Percentiles rank a stretch among this genome's conserved stretches.
Evolutionary conservation across 352 stramenopile genomes (phyloP).

Genomic region (Phytophthora agathidicida): DNA sequence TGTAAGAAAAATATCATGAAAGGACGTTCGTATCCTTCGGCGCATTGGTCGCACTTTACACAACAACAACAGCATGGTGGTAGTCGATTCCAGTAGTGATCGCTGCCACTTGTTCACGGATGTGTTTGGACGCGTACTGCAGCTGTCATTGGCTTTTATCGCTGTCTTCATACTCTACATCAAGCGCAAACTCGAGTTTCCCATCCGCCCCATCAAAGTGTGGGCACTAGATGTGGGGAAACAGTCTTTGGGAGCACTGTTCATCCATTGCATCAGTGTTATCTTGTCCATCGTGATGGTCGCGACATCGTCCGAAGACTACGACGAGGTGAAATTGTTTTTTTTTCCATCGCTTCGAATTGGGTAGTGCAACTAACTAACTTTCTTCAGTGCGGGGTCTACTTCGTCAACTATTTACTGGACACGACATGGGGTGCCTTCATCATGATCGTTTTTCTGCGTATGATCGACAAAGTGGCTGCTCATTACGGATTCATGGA

Average conservation of each 20-base stretch:
- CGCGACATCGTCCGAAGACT: slow-evolving; percentile 33
- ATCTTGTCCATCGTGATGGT: slow-evolving; percentile 67
- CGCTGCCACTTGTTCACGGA: slow-evolving; percentile 78
- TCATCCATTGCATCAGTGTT: slow-evolving; percentile 71
- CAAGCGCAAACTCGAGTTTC: slow-evolving; percentile 80
- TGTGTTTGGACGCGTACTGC: slow-evolving; percentile 60
- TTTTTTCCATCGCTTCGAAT: background rate
- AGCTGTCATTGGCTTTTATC: slow-evolving; percentile 55
- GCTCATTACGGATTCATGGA: slow-evolving; percentile 36
- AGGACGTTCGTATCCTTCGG: slow-evolving; percentile 15
- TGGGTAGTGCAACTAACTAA: background rate
- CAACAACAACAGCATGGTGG: slow-evolving; percentile 1
- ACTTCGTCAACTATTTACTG: slow-evolving; percentile 76
- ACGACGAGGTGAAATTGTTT: slow-evolving; percentile 56
- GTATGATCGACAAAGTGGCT: slow-evolving; percentile 44
- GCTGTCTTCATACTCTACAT: slow-evolving; percentile 73
- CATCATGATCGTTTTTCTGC: slow-evolving; percentile 56
- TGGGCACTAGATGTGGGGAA: slow-evolving; percentile 79
- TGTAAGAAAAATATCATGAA: slow-evolving; percentile 24
- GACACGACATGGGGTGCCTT: slow-evolving; percentile 65
- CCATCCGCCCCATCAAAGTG: slow-evolving; percentile 68
- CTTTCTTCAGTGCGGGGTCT: slow-evolving; percentile 63
- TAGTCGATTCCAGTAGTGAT: slow-evolving; percentile 22
- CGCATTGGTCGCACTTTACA: background rate
- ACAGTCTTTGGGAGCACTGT: slow-evolving; percentile 61